phyloP scores from a whole-genome alignment of 495 filamentous ascomycete genomes.

The Hypoxylon lenormandii region DNA sequence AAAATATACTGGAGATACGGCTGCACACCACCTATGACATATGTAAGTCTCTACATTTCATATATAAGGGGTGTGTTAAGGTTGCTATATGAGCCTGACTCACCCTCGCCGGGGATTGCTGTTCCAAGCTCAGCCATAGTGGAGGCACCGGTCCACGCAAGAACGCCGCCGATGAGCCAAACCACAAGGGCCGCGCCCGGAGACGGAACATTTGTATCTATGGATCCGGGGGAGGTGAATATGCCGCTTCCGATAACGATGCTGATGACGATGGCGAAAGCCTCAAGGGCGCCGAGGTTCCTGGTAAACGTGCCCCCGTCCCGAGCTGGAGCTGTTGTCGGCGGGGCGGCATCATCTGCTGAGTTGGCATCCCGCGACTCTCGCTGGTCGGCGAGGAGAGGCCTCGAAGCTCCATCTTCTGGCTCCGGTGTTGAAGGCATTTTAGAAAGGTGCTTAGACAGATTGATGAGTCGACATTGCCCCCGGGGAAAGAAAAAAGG shows the following conservation, averaged over 20 bases:
- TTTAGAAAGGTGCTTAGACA: neutral
- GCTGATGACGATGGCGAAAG: constrained; percentile 67
- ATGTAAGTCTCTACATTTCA: neutral
- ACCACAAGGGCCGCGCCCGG: constrained; percentile 64
- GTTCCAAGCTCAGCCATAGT: constrained; percentile 68
- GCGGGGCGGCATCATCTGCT: constrained; percentile 13
- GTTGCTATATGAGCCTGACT: constrained; percentile 23
- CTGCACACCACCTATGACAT: constrained; percentile 62
- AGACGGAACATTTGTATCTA: constrained; percentile 68
- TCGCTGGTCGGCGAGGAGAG: constrained; percentile 47
- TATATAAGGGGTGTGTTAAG: neutral
- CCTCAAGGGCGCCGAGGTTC: constrained; percentile 63
- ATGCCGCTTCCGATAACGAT: constrained; percentile 69
- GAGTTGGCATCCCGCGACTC: constrained; percentile 9
- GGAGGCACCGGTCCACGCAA: constrained; percentile 69
- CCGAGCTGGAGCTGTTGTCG: constrained; percentile 13
- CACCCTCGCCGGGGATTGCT: constrained; percentile 63
- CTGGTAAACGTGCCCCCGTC: constrained; percentile 57
- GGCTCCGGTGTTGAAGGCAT: constrained; percentile 26
- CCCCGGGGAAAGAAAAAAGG: neutral
- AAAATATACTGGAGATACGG: constrained; percentile 67
- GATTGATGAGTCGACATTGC: neutral
- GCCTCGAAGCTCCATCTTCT: constrained; percentile 45
- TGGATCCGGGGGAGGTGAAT: constrained; percentile 68
- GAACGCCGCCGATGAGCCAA: constrained; percentile 65